Evolutionary conservation across 2,329 filamentous ascomycete genomes (phyloP), one percentile per base, ranked within the genome.

Genomic region (Cylindrodendrum hubeiense): DNA sequence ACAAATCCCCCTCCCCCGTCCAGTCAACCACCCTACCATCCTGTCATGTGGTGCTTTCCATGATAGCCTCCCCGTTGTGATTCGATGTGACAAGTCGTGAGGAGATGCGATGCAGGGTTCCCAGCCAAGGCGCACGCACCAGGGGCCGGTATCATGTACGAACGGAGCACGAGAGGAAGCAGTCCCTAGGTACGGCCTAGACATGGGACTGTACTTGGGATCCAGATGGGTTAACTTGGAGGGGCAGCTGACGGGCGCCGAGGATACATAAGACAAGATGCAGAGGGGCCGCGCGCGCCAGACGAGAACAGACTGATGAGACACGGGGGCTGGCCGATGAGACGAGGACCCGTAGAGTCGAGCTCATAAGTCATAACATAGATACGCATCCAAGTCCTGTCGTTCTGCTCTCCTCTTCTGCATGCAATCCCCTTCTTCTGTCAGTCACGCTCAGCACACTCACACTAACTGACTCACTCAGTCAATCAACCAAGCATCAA

Each of bases 41-140:
- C 41, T 19, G 43, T 61, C 54, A 41, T 47, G 44, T 46, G 46
- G 28, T 17, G 19, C 47, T 17, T 49, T 49, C 46, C 30, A 15
- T n/a, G 46, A 30, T 33, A 21, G 17, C n/a, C 22, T 37, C 22
- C 37, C 33, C 60, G 12, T 50, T 28, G 28, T 49, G 49, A 47
- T 63, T 52, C 49, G 51, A 33, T 52, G 21, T 8, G 34, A 28
- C 46, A n/a, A 33, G 26, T 50, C 46, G 51, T n/a, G 43, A 55
- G 50, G 41, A 34, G 39, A 63, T 63, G 47, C 19, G 28, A 47
- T 52, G 53, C 60, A 57, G 39, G 54, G 33, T 41, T 53, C 53
- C 39, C 53, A 30, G 33, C 43, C 15, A 50, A 50, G 26, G 26
- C 19, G n/a, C 28, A 33, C 26, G 10, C 28, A 6, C 28, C 21